A percentile compares a stretch with the other conserved stretches of the same genome.
Evolutionary conservation across 2,329 filamentous ascomycete genomes (phyloP).

Genomic region (Penicillium psychrosexuale): DNA sequence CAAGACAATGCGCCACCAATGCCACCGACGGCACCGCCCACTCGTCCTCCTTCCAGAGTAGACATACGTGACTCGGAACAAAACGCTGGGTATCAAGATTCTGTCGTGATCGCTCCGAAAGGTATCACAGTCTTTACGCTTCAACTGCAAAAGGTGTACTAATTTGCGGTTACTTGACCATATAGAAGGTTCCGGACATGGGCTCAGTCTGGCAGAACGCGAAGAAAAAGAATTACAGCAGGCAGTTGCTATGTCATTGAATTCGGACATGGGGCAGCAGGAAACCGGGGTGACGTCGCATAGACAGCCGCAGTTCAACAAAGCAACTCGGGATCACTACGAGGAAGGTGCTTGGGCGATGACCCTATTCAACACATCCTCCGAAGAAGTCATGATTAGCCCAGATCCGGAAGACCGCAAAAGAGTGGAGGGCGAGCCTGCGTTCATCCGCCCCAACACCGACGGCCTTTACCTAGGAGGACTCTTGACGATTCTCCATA

Average conservation of each 20-base stretch:
- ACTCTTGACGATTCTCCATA: constrained; percentile 60
- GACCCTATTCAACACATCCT: constrained; percentile 47
- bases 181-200: constrained; percentile 26
- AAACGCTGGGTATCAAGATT: constrained; percentile 20
- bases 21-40: constrained; percentile 40
- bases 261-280: constrained; percentile 47
- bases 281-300: constrained; percentile 52
- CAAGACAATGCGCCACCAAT: constrained; percentile 35
- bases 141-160: constrained; percentile 9
- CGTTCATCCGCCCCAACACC: constrained; percentile 56
- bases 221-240: constrained; percentile 46
- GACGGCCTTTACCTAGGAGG: constrained; percentile 55
- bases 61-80: constrained; percentile 32
- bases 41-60: constrained; percentile 48
- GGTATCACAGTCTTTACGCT: constrained; percentile 26
- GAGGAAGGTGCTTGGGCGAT: constrained; percentile 56
- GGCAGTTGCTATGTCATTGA: constrained; percentile 48
- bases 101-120: constrained; percentile 26
- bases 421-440: constrained; percentile 50
- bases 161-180: constrained; percentile 7
- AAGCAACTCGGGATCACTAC: constrained; percentile 54
- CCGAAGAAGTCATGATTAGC: constrained; percentile 55
- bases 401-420: constrained; percentile 51
- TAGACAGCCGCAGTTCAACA: constrained; percentile 49
- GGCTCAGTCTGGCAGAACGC: constrained; percentile 41